Evolutionary conservation across 2,329 filamentous ascomycete genomes (phyloP).

Genomic region (Colletotrichum incanum): DNA sequence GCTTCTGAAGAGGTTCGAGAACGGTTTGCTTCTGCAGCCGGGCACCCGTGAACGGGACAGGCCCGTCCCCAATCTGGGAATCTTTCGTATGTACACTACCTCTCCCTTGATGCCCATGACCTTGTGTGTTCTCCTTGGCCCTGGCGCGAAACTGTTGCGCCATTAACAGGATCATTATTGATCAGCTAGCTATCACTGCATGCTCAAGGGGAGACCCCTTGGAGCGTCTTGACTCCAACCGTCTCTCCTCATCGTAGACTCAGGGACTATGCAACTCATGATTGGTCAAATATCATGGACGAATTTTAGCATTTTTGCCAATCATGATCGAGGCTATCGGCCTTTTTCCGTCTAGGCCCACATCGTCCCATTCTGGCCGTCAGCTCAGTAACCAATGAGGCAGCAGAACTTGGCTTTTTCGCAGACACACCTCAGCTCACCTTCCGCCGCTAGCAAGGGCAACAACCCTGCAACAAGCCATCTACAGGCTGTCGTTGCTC

Average conservation of each 20-base stretch:
- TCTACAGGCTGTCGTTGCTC: constrained; percentile 53
- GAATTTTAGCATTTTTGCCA: constrained; percentile 41
- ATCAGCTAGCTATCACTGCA: constrained; percentile 4
- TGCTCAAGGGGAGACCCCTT: constrained; percentile 23
- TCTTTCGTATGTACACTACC: constrained; percentile 22
- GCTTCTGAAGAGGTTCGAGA: constrained; percentile 32
- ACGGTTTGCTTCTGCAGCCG: constrained; percentile 30
- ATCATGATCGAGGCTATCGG: constrained; percentile 28
- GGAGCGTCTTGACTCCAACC: neutral
- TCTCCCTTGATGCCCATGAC: constrained; percentile 32
- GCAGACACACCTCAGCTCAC: constrained; percentile 54
- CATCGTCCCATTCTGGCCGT: constrained; percentile 40
- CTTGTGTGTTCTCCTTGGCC: constrained; percentile 22
- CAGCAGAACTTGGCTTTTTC: constrained; percentile 48
- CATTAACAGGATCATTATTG: constrained; percentile 30
- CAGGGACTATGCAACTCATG: neutral
- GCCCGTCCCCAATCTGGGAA: constrained; percentile 23
- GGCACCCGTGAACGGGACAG: constrained; percentile 26
- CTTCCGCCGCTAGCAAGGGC: constrained; percentile 48
- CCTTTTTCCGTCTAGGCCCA: constrained; percentile 30
- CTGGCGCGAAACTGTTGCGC: constrained; percentile 20
- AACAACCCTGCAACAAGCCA: constrained; percentile 48
- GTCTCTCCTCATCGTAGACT: constrained; percentile 34
- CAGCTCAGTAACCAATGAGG: constrained; percentile 50
- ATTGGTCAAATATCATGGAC: constrained; percentile 33